These are phyloP conservation scores for Annulohypoxylon maeteangense DNA, from an alignment of 495 filamentous ascomycete genomes.

Conservation along the genomic window DNA sequence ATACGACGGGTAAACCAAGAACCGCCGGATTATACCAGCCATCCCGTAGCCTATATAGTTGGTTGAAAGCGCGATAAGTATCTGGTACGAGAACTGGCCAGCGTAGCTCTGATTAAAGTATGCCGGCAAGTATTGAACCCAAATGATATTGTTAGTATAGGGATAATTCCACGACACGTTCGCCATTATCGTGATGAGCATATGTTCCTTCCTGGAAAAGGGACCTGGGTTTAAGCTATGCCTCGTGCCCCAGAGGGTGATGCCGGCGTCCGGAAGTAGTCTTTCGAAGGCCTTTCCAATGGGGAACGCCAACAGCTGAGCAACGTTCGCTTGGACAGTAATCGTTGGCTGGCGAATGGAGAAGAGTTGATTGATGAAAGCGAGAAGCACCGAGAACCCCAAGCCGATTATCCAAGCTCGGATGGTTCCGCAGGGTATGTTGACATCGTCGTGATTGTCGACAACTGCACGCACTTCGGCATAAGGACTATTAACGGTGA, in stretches of 20 bases:
- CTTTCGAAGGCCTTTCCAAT: slow-evolving; percentile 50
- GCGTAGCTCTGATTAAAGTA: slow-evolving; percentile 57
- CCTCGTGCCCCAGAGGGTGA: slow-evolving; percentile 52
- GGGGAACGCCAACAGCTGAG: slow-evolving; percentile 56
- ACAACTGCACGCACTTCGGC: slow-evolving; percentile 63
- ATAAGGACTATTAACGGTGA: slow-evolving; percentile 58
- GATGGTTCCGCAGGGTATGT: slow-evolving; percentile 52
- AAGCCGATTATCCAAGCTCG: slow-evolving; percentile 55
- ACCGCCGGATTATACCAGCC: slow-evolving; percentile 64
- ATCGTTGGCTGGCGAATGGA: slow-evolving; percentile 54
- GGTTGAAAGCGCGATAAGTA: slow-evolving; percentile 56
- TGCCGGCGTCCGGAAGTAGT: slow-evolving; percentile 50
- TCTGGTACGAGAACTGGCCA: slow-evolving; percentile 53
- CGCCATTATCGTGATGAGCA: slow-evolving; percentile 62
- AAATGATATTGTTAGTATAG: slow-evolving; percentile 58
- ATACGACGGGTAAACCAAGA: slow-evolving; percentile 63
- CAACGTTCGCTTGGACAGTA: slow-evolving; percentile 47
- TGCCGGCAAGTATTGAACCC: slow-evolving; percentile 54
- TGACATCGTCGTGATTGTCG: slow-evolving; percentile 57
- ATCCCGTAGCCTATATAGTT: slow-evolving; percentile 65
- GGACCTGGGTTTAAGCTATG: slow-evolving; percentile 60
- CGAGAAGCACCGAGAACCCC: slow-evolving; percentile 49
- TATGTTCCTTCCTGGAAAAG: slow-evolving; percentile 65
- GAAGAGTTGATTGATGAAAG: slow-evolving; percentile 58
- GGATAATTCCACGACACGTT: slow-evolving; percentile 50